Evolutionary conservation across 331 rosid species (phyloP), one percentile per base, ranked within the genome.

Genomic region (Dryas integrifolia): DNA sequence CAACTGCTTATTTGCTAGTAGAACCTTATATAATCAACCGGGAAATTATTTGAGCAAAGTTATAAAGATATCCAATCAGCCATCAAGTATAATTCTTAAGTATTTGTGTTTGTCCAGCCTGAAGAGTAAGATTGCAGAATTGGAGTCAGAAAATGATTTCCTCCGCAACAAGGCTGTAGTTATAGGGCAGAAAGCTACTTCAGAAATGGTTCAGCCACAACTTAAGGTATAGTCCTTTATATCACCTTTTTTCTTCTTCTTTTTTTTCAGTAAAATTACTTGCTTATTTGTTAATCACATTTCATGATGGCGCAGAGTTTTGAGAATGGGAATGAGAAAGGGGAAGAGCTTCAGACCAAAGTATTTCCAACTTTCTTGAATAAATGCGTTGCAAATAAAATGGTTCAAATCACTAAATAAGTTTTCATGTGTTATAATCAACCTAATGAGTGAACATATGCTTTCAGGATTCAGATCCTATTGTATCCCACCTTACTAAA

Each of bases 131-230:
- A 82, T 89, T 41, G 76, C 40, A 80, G 83, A 69, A 62, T 80
- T 92, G 73, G 90, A 92, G 80, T 83, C 94, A 21, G 89, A 89
- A 70, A 92, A 92, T 58, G 88, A 87, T 80, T 4, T 30, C 63
- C 92, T 92, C 45, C 88, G 79, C 76, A 77, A 65, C 70, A 82
- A 80, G 78, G 67, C 81, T 72, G 85, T 66, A 58, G 72, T 77
- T 14, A 79, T 76, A 58, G 87, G 83, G 55, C 86, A 81, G 24
- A 80, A 80, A 78, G 58, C 68, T 80, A 51, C 58, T 51, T 72
- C 82, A 68, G 80, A 83, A 71, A 74, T 14, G 5, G 52, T 21
- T 52, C 66, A 55, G 58, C 15, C 85, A 55, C 84, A 62, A 74
- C 66, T 71, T 67, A 87, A 81, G 96, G 96, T 89, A 84, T 24